These are phyloP conservation scores for Hymenoscyphus fructigenus DNA, from an alignment of 2,329 filamentous ascomycete genomes.

Conservation along the genomic window DNA sequence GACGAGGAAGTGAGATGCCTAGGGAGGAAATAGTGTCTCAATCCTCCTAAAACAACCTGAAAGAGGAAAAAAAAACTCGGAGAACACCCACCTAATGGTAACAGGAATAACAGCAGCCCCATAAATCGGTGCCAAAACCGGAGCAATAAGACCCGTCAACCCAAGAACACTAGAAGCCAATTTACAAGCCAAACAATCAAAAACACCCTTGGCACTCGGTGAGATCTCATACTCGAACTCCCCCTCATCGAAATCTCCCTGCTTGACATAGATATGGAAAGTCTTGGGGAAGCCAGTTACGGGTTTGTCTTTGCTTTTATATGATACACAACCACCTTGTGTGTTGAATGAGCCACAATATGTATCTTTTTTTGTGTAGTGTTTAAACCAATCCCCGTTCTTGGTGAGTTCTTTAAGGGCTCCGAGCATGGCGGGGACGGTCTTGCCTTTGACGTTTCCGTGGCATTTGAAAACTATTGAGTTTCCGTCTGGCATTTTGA, in stretches of 20 bases:
- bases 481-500: too few species aligned
- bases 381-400: not conserved
- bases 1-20: too few species aligned
- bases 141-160: not conserved
- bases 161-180: not conserved
- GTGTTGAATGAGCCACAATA: constrained; percentile 7
- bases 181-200: constrained; percentile 7
- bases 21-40: too few species aligned
- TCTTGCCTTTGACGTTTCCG: too few species aligned
- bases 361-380: constrained; percentile 7
- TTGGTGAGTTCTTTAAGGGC: too few species aligned
- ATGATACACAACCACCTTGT: not conserved
- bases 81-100: too few species aligned
- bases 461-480: too few species aligned
- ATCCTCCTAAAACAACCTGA: too few species aligned
- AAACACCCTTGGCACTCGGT: not conserved
- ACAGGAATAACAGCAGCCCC: not conserved
- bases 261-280: constrained; percentile 4
- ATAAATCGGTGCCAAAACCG: not conserved
- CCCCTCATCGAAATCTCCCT: constrained; percentile 1
- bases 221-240: constrained; percentile 3
- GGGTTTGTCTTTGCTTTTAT: not conserved
- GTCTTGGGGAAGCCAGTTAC: constrained; percentile 2
- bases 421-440: too few species aligned
- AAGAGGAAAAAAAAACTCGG: too few species aligned